Evolutionary conservation across 1,139 yeast species (phyloP), one percentile per base, ranked within the genome.

Genomic region (Yamadazyma dendronema): DNA sequence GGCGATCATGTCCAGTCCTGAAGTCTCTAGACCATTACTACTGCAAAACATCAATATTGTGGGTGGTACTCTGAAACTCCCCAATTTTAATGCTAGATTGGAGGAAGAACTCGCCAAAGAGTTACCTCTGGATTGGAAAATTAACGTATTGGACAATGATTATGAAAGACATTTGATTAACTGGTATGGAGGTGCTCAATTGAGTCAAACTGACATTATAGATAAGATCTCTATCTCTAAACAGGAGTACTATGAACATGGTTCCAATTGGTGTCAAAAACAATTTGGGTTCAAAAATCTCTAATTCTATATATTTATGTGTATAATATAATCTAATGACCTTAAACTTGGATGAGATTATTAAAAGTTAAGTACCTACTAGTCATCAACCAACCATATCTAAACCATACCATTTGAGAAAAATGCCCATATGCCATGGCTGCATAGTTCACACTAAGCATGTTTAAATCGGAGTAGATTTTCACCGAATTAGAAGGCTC

Each of bases 371-470:
- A 74, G 61, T 84, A 85, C 45, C 94, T 72, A 44, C 96, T 84
- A 30, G 82, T 62, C 6, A 77, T 44, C 52, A 92, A 69, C 97
- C 97, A 92, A 2, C 89, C 84, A 67, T 85, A 87, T 47, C 99
- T 72, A 60, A 84, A 92, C 97, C 97, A 92, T 11, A 83, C 90
- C 88, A 92, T 85, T 59, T 92, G 99, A 3, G 95, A 81, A 46
- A 70, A 71, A 61, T 92, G 97, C 3, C 87, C 96, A 48, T 73
- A 72, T 3, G 81, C 67, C 97, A 92, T 89, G 4, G 96, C 86
- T 0, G 84, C 75, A 40, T 81, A 68, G 26, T 82, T 72, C 7
- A 77, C 66, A 35, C 83, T 67, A 50, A 82, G 72, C 62, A 79
- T 75, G 40, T 79, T 72, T 47, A 80, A 68, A 48, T 79, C 79